Percentiles rank a stretch among this genome's conserved stretches.
Evolutionary conservation across 139 green algal genomes (phyloP).

Genomic region (Gonium pectorale): DNA sequence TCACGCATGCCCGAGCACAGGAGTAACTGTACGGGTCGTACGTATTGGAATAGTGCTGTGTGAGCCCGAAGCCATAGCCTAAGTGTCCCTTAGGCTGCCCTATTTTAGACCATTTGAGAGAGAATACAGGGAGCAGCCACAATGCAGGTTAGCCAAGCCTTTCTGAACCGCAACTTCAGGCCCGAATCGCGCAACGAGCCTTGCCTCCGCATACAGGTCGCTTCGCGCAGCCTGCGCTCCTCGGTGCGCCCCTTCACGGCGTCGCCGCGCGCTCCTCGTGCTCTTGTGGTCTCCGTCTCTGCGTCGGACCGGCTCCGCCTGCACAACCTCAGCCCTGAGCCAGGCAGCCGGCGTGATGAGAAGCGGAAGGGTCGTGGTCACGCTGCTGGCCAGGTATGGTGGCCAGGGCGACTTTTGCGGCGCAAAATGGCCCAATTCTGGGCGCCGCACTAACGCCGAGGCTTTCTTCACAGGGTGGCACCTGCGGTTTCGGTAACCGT

Average conservation of each 20-base stretch:
- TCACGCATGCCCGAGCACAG: too few relatives aligned
- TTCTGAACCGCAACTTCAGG: too few relatives aligned
- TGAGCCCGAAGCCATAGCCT: too few relatives aligned
- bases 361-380: conserved; percentile 95
- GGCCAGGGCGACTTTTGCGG: conserved; percentile 27
- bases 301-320: conserved; percentile 80
- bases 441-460: too few relatives aligned
- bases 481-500: conserved; percentile 95
- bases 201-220: conserved; percentile 38
- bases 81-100: too few relatives aligned
- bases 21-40: too few relatives aligned
- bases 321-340: conserved; percentile 91
- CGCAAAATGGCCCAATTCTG: too few relatives aligned
- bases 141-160: too few relatives aligned
- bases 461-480: conserved; percentile 89
- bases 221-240: conserved; percentile 18
- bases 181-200: too few relatives aligned
- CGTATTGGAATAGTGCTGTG: too few relatives aligned
- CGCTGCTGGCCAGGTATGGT: conserved; percentile 88
- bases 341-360: conserved; percentile 78
- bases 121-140: too few relatives aligned
- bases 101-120: too few relatives aligned
- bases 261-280: background rate
- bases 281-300: conserved; percentile 24
- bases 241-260: conserved; percentile 37